These are phyloP conservation scores for Theileria parva DNA, from an alignment of 169 alveolate species.

Conservation along the genomic window DNA sequence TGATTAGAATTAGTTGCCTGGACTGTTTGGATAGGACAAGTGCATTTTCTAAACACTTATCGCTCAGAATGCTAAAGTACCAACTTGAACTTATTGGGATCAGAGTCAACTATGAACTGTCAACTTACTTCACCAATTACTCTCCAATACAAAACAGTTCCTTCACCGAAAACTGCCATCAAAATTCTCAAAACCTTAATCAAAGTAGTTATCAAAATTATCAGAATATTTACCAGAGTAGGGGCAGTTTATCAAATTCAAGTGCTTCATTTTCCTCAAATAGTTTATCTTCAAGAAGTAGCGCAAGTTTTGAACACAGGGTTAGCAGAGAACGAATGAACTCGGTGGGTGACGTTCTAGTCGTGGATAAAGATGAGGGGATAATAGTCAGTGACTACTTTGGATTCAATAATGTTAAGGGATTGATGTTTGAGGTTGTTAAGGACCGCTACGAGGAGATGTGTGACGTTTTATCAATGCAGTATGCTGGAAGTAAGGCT, in stretches of 20 bases:
- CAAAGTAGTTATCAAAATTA: too few relatives aligned
- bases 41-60: conserved; percentile 79
- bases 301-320: neutral
- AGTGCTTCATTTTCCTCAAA: neutral
- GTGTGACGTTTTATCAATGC: conserved; percentile 77
- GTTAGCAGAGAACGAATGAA: too few relatives aligned
- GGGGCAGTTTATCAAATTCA: neutral
- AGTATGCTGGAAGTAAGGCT: conserved; percentile 79
- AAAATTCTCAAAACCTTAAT: too few relatives aligned
- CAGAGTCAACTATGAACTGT: conserved; percentile 14
- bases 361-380: neutral
- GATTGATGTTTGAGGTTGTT: conserved; percentile 38
- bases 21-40: conserved; percentile 98
- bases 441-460: conserved; percentile 64
- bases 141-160: neutral
- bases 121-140: neutral
- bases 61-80: conserved; percentile 52
- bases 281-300: neutral
- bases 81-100: conserved; percentile 56
- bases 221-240: neutral
- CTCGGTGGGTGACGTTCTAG: too few relatives aligned
- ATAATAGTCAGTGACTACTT: conserved; percentile 14
- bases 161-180: too few relatives aligned
- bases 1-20: conserved; percentile 94
- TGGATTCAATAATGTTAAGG: conserved; percentile 28